Conservation (phyloP, 2,329 filamentous ascomycete genomes). For the Fusarium nygamai region DNA sequence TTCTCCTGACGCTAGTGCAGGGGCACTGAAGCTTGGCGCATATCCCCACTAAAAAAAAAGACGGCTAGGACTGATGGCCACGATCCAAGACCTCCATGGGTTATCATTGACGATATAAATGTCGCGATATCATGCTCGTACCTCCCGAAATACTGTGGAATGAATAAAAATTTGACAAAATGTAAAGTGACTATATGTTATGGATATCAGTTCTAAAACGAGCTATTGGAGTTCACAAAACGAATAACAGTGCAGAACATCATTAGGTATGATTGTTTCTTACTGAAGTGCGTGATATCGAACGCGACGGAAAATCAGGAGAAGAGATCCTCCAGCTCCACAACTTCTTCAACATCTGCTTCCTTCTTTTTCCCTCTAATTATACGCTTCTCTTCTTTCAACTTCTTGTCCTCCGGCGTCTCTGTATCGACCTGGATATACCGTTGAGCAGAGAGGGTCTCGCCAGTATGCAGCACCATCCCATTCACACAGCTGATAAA, state of each 20-base stretch:
- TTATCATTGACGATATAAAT: neutral
- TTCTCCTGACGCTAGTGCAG: neutral
- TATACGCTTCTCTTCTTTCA: neutral
- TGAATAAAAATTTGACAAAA: neutral
- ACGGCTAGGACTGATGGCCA: no score
- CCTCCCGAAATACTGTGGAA: neutral
- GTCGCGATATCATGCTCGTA: neutral
- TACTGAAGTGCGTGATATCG: neutral
- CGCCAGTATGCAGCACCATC: neutral
- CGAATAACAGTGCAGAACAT: neutral
- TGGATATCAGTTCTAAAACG: no score
- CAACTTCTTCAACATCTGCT: neutral
- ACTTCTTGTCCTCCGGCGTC: neutral
- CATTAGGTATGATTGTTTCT: neutral
- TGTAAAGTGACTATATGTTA: no score
- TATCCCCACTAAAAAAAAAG: neutral
- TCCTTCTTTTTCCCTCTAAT: neutral
- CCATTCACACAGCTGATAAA: conserved; percentile 3
- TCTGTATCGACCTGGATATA: neutral
- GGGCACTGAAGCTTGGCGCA: neutral
- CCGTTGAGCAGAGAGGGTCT: neutral
- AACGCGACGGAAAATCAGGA: neutral
- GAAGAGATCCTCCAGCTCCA: neutral
- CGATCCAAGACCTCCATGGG: neutral
- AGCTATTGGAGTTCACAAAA: neutral